A percentile compares a stretch with the other conserved stretches of the same genome.
phyloP scores from a whole-genome alignment of 176 grass and related monocot species.

The Bromus sterilis region DNA sequence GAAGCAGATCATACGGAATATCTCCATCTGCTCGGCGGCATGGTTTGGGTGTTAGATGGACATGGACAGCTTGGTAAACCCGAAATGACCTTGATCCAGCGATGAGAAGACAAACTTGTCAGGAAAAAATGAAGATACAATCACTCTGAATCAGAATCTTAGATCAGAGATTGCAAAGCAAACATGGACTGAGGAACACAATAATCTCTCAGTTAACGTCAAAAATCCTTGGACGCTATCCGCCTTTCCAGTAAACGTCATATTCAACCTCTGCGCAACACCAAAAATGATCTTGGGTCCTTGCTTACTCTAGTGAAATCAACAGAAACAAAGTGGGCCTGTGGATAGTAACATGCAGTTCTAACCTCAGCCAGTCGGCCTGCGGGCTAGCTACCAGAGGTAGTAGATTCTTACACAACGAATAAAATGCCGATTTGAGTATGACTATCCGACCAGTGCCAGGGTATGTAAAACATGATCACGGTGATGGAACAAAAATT shows the following conservation, averaged over 20 bases:
- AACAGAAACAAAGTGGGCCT: neutral
- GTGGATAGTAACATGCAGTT: constrained; percentile 1
- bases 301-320: neutral
- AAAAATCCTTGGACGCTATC: too few species aligned
- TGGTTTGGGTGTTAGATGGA: constrained; percentile 31
- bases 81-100: constrained; percentile 21
- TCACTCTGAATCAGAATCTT: neutral
- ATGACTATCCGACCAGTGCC: constrained; percentile 21
- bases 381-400: neutral
- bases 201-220: neutral
- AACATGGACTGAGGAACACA: neutral
- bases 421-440: neutral
- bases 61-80: constrained; percentile 18
- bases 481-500: neutral
- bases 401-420: constrained; percentile 9
- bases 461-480: neutral
- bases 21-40: neutral
- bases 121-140: neutral
- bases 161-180: neutral
- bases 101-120: neutral
- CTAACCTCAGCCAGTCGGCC: neutral
- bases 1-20: constrained; percentile 21
- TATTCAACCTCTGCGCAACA: neutral
- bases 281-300: neutral
- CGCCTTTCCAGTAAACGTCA: too few species aligned